These are phyloP conservation scores for Citrus medica DNA, from an alignment of 345 rosid species.

Conservation along the genomic window DNA sequence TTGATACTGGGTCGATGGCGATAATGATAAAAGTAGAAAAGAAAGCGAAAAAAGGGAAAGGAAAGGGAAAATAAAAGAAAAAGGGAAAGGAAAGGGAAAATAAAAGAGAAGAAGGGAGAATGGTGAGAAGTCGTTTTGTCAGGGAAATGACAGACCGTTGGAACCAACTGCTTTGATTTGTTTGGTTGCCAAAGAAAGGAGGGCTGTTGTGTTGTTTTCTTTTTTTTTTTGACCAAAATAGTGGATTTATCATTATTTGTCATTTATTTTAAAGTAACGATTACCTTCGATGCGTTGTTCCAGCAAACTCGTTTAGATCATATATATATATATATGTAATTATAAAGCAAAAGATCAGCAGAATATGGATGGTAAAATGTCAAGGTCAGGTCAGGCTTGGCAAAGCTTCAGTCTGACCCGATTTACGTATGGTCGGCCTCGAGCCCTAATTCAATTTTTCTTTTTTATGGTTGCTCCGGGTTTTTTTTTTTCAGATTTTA, in stretches of 20 bases:
- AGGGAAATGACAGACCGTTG: conserved; percentile 27
- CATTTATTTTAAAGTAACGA: background rate
- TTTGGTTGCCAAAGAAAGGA: conserved; percentile 17
- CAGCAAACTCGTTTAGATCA: background rate
- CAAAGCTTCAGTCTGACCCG: too few species aligned
- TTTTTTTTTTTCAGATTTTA: too few species aligned
- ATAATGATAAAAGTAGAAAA: background rate
- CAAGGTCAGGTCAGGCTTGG: too few species aligned
- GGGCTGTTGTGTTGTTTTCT: background rate
- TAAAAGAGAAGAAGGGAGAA: background rate
- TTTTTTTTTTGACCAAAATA: background rate
- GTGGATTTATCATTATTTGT: background rate
- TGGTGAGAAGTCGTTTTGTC: background rate
- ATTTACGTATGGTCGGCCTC: too few species aligned
- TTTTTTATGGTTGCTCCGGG: too few species aligned
- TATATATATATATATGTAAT: too few species aligned
- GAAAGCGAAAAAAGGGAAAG: background rate
- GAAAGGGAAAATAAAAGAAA: background rate
- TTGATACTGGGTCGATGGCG: conserved; percentile 1
- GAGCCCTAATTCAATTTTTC: too few species aligned
- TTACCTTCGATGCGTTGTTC: background rate
- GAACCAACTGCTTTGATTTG: conserved; percentile 23
- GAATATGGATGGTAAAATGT: too few species aligned
- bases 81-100: background rate
- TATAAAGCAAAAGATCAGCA: too few species aligned